These are phyloP conservation scores for Protomyces gravidus DNA, from an alignment of 1,139 yeast genomes.

Conservation along the genomic window DNA sequence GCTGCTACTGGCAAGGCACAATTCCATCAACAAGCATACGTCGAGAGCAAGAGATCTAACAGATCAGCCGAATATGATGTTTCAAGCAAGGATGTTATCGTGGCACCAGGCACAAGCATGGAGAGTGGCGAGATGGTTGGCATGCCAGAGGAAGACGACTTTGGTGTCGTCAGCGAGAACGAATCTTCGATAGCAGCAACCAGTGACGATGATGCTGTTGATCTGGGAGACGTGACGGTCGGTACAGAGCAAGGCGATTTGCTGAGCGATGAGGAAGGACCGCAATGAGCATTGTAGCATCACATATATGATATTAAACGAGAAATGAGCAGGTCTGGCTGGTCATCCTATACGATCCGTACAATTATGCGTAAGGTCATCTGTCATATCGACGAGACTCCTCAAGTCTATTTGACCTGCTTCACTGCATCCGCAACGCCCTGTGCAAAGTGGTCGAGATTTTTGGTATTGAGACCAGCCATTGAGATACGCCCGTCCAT, in stretches of 20 bases:
- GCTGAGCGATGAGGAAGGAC: neutral
- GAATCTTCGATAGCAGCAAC: neutral
- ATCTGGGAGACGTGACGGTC: neutral
- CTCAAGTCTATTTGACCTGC: slow-evolving; percentile 3
- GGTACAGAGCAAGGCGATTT: neutral
- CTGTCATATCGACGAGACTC: neutral
- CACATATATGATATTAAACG: too few relatives aligned
- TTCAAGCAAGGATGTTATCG: neutral
- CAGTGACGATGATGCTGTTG: neutral
- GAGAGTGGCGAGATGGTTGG: slow-evolving; percentile 3
- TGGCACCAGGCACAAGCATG: neutral
- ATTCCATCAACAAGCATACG: neutral
- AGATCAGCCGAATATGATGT: neutral
- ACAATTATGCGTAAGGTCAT: too few relatives aligned
- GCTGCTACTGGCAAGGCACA: neutral
- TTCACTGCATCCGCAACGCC: slow-evolving; percentile 66
- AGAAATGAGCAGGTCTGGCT: too few relatives aligned
- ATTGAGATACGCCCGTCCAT: slow-evolving; percentile 80
- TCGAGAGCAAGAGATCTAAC: neutral
- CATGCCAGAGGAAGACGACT: neutral
- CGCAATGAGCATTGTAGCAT: neutral
- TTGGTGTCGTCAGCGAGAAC: neutral
- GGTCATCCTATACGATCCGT: too few relatives aligned
- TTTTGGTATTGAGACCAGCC: slow-evolving; percentile 82
- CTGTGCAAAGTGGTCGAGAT: slow-evolving; percentile 73